A percentile compares a stretch with the other conserved stretches of the same genome.
phyloP scores from a whole-genome alignment of 2,329 filamentous ascomycete genomes.

The Mycosphaerella sp. region DNA sequence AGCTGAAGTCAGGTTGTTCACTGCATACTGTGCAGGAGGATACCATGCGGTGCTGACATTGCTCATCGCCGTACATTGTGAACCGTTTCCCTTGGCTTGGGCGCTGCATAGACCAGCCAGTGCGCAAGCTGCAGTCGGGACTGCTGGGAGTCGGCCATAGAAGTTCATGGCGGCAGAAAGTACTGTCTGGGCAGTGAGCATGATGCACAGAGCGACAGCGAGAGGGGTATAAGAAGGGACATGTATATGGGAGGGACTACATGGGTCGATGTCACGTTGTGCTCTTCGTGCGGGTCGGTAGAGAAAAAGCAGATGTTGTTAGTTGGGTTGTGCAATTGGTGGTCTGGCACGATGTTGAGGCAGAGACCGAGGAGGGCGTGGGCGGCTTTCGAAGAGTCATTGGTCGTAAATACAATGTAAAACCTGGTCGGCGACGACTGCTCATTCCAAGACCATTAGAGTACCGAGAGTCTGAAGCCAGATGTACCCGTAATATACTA shows the following conservation, averaged over 20 bases:
- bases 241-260: conserved; percentile 13
- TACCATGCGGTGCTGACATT: conserved; percentile 51
- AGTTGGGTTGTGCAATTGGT: background rate
- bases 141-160: conserved; percentile 17
- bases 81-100: background rate
- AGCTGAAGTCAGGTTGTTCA: conserved; percentile 57
- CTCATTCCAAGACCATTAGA: no score
- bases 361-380: conserved; percentile 1
- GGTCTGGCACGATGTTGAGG: no score
- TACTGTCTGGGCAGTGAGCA: conserved; percentile 26
- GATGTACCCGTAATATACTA: no score
- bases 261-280: conserved; percentile 11
- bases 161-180: conserved; percentile 31
- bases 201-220: conserved; percentile 22
- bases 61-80: conserved; percentile 10
- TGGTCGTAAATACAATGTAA: background rate
- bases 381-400: background rate
- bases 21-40: conserved; percentile 48
- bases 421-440: no score
- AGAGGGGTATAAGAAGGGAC: conserved; percentile 24
- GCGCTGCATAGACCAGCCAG: conserved; percentile 1
- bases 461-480: no score
- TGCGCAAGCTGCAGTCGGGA: conserved; percentile 19
- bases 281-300: background rate
- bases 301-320: background rate